Base-by-base conservation (phyloP, 331 rosid genomes). In the Quercus lobata region DNA sequence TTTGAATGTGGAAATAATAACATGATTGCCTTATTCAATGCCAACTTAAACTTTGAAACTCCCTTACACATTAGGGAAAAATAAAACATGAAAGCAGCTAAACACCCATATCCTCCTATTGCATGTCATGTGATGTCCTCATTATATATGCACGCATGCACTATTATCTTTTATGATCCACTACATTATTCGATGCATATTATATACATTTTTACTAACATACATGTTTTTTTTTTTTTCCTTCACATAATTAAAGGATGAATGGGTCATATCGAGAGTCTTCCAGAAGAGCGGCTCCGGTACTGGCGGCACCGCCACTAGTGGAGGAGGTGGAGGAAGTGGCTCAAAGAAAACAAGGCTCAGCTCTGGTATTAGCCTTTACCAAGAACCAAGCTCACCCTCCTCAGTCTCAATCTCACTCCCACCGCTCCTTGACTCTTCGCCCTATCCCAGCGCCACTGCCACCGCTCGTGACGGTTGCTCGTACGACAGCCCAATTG, bases 231-330 rank as follows among this genome's bases (percentile, higher is more conserved):
- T 29, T 66, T 3, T 25, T 72, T 14, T 14, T 14, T 14, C 17
- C 54, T 49, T 49, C 54, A 49, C 54, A 49, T 49, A 3, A 49
- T 24, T 18, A 94, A 41, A 41, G 99, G 98, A 93, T 11, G 99
- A 96, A 83, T 96, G 99, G 99, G 99, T 96, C 14, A 96, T 96
- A 18, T 96, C 98, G 29, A 85, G 98, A 49, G 98, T 96, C 15
- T 96, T 96, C 61, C 93, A 93, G 82, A 96, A 96, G 83, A 86
- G 80, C 54, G 84, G 74, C 77, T 60, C 85, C 1, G 74, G 87
- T 12, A 9, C 21, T 6, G 89, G 89, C 3, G 69, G 84, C 77
- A 57, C 87, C 15, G 16, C 85, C 2, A 66, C 76, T 5, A 62
- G 57, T 35, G 76, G 83, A 24, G 71, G 54, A 3, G 86, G 61